phyloP scores from a whole-genome alignment of 2,329 filamentous ascomycete genomes.

The Microsporum ferrugineum region DNA sequence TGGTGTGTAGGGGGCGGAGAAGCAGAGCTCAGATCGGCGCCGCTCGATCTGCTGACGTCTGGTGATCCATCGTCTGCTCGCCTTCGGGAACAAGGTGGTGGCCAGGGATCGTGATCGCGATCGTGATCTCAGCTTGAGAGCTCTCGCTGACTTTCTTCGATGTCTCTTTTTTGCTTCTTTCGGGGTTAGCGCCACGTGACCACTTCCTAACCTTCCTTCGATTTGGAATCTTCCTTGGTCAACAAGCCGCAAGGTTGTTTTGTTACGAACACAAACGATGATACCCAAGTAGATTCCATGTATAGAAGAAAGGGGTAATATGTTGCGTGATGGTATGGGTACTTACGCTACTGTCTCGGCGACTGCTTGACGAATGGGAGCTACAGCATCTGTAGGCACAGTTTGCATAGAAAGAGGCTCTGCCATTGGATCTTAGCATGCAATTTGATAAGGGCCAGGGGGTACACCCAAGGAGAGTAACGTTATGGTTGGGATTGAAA shows the following conservation, averaged over 20 bases:
- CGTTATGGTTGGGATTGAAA: neutral
- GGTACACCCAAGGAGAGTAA: neutral
- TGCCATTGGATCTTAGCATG: neutral
- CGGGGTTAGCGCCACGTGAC: neutral
- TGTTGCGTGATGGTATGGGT: neutral
- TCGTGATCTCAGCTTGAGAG: neutral
- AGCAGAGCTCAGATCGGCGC: slow-evolving; percentile 11
- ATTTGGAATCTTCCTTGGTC: no score
- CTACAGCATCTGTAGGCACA: neutral
- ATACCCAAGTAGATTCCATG: neutral
- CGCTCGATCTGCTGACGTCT: slow-evolving; percentile 14
- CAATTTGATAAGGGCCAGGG: neutral
- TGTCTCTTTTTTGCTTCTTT: neutral
- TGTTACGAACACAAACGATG: no score
- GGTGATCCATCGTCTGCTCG: slow-evolving; percentile 15
- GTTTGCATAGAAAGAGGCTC: neutral
- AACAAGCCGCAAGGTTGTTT: neutral
- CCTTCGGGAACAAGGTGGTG: neutral
- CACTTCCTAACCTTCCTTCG: no score
- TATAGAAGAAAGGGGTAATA: neutral
- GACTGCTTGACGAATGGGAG: neutral
- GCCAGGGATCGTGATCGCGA: slow-evolving; percentile 1
- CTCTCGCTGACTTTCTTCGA: neutral
- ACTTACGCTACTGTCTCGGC: neutral
- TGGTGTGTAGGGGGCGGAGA: neutral